Percentiles rank a stretch among this genome's conserved stretches.
phyloP scores from a whole-genome alignment of 2,329 filamentous ascomycete genomes.

The Zymoseptoria pseudotritici region DNA sequence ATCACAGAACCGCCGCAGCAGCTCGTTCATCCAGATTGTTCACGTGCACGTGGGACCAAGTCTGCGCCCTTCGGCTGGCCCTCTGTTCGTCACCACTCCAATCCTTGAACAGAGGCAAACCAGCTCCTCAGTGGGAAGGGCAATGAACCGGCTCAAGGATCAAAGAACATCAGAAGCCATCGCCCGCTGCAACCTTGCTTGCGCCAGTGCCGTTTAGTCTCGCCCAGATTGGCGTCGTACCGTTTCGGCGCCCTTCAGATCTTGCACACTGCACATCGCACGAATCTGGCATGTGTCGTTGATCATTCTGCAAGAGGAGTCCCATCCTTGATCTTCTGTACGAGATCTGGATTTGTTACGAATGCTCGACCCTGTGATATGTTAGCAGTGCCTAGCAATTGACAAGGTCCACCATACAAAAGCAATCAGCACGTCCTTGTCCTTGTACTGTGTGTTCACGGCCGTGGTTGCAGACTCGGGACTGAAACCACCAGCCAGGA shows the following conservation, averaged over 20 bases:
- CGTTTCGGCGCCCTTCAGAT: no score
- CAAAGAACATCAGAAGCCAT: no score
- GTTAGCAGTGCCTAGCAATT: neutral
- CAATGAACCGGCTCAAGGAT: no score
- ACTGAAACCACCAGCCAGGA: slow-evolving; percentile 42
- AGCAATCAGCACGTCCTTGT: slow-evolving; percentile 37
- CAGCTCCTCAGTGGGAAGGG: no score
- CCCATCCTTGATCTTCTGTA: slow-evolving; percentile 37
- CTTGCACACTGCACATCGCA: no score
- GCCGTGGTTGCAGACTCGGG: slow-evolving; percentile 33
- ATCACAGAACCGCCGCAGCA: neutral
- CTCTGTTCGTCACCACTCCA: no score
- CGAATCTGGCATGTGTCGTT: slow-evolving; percentile 27
- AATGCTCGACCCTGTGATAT: slow-evolving; percentile 33
- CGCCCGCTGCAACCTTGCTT: no score
- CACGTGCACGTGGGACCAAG: no score
- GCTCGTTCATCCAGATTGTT: neutral
- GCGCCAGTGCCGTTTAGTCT: no score
- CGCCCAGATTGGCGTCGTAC: no score
- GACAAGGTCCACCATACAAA: slow-evolving; percentile 29
- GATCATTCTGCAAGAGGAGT: slow-evolving; percentile 27
- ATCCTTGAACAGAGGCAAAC: no score
- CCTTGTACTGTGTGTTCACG: slow-evolving; percentile 29
- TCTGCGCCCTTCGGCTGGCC: no score
- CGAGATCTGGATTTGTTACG: slow-evolving; percentile 43